phyloP scores from a whole-genome alignment of 768 basidiomycete genomes.

The Gautieria morchelliformis region DNA sequence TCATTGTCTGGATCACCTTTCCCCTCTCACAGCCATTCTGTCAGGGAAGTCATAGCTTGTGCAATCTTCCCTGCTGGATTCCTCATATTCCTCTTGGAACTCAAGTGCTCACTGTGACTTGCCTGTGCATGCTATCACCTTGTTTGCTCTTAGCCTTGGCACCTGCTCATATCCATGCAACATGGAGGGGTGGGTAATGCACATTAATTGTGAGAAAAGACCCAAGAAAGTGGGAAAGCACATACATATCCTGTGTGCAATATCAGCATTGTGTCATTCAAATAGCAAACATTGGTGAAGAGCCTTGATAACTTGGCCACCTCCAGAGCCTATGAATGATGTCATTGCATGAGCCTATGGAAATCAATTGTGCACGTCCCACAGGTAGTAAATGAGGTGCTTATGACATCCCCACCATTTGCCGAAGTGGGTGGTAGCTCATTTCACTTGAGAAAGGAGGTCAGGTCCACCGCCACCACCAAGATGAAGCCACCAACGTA shows the following conservation, averaged over 20 bases:
- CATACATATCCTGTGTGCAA: conserved; percentile 24
- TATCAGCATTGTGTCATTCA: too few relatives aligned
- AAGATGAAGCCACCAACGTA: too few relatives aligned
- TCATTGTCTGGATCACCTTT: conserved; percentile 5
- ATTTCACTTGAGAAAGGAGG: conserved; percentile 16
- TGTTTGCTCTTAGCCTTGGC: conserved; percentile 17
- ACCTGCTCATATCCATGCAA: conserved; percentile 21
- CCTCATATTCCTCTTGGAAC: conserved; percentile 27
- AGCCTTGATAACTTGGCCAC: conserved; percentile 35
- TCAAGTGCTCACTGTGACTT: conserved; percentile 18
- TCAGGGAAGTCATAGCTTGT: conserved; percentile 35
- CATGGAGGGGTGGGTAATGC: conserved; percentile 13
- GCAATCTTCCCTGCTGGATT: conserved; percentile 31
- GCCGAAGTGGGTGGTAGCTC: conserved; percentile 19
- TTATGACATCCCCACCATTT: conserved; percentile 31
- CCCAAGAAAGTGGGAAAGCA: conserved; percentile 32
- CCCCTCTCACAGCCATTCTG: conserved; percentile 50
- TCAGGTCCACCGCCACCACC: too few relatives aligned
- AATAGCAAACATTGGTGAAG: not conserved
- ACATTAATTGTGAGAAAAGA: conserved; percentile 26
- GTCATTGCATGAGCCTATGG: conserved; percentile 29
- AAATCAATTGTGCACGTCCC: not conserved
- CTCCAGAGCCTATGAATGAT: conserved; percentile 36
- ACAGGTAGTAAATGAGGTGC: not conserved
- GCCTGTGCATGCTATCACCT: conserved; percentile 15